Evolutionary conservation across 2,329 filamentous ascomycete species (phyloP).

Genomic region (Fusarium sp.): DNA sequence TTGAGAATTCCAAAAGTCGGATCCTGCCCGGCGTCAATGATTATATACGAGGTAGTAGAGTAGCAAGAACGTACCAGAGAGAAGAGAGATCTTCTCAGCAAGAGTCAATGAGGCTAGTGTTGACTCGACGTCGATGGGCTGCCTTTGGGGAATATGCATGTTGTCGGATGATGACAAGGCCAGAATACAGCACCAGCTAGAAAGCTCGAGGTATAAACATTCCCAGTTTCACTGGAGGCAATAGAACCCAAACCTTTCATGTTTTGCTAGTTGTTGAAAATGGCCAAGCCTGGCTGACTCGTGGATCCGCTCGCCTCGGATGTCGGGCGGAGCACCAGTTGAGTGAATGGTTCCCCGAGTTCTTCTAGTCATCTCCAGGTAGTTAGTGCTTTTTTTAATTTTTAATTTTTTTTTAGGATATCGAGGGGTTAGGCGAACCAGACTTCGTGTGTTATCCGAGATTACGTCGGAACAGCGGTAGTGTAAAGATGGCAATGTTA

Average conservation of each 20-base stretch:
- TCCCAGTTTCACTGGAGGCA: background rate
- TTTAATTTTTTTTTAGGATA: too few species aligned
- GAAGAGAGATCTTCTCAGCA: constrained; percentile 20
- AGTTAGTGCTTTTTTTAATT: background rate
- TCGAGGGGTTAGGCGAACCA: background rate
- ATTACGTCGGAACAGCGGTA: background rate
- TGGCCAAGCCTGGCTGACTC: background rate
- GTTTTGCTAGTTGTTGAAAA: background rate
- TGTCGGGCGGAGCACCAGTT: background rate
- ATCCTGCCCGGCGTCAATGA: background rate
- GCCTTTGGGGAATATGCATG: constrained; percentile 19
- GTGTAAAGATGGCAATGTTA: background rate
- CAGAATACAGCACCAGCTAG: background rate
- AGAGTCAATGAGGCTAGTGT: constrained; percentile 20
- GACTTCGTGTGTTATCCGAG: background rate
- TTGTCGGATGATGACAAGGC: background rate
- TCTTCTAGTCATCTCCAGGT: background rate
- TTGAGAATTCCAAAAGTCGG: constrained; percentile 22
- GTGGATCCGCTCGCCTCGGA: background rate
- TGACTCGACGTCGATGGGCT: constrained; percentile 15
- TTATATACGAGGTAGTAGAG: accelerated
- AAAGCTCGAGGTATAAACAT: background rate
- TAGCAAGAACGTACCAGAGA: background rate
- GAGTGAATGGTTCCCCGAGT: background rate
- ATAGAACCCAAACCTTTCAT: background rate